These are phyloP conservation scores for Tulasnella calospora DNA, from an alignment of 768 basidiomycete genomes.

Conservation along the genomic window DNA sequence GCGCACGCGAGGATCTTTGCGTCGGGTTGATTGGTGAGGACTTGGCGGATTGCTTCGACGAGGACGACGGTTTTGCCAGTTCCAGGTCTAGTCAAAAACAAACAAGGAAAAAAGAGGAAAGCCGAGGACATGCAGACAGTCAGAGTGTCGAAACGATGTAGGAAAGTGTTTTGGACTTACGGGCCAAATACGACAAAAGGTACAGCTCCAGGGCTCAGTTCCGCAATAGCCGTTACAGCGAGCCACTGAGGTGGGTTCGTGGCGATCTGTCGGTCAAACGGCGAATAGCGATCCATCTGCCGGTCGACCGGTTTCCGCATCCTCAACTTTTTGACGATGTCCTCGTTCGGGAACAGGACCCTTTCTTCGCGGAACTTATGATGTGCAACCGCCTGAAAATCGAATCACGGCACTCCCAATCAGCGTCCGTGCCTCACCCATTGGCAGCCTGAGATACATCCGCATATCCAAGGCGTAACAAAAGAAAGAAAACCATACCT, in stretches of 20 bases:
- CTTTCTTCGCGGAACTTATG: conserved; percentile 38
- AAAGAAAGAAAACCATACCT: conserved; percentile 39
- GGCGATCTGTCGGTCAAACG: conserved; percentile 36
- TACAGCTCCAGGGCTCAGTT: conserved; percentile 44
- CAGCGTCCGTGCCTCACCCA: neutral
- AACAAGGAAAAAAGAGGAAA: neutral
- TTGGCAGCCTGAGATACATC: no score
- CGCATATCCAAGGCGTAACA: neutral
- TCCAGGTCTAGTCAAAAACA: conserved; percentile 45
- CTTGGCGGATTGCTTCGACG: conserved; percentile 57
- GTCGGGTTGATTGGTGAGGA: conserved; percentile 42
- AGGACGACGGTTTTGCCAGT: conserved; percentile 66
- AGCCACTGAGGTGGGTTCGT: conserved; percentile 48
- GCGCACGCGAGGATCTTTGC: conserved; percentile 58
- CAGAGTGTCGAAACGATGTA: neutral
- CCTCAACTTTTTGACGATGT: conserved; percentile 6
- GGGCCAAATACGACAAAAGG: conserved; percentile 63
- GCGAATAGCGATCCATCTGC: conserved; percentile 26
- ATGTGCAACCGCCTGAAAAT: neutral
- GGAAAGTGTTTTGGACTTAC: conserved; percentile 39
- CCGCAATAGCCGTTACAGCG: conserved; percentile 48
- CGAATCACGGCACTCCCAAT: neutral
- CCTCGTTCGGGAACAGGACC: conserved; percentile 46
- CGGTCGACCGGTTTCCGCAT: conserved; percentile 32
- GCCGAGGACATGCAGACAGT: neutral